Evolutionary conservation across 2,329 filamentous ascomycete species (phyloP).

Genomic region (Cladosporium velox): DNA sequence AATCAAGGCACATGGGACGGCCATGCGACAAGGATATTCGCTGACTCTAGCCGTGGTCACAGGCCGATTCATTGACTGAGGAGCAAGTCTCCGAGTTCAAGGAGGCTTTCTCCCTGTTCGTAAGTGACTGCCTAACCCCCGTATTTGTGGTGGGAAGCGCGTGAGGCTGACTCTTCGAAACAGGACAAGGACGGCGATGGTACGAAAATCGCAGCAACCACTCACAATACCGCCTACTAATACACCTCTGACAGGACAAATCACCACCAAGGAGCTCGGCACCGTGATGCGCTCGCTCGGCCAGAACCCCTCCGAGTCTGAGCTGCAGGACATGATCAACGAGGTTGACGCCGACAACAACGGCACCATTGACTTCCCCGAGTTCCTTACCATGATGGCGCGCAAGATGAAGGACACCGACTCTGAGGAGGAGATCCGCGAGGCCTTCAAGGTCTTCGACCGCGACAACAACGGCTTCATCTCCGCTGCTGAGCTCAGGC

Average conservation of each 20-base stretch:
- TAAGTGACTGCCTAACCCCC: constrained; percentile 58
- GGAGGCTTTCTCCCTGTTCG: constrained; percentile 99
- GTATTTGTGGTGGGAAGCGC: neutral
- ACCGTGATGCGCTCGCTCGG: constrained; percentile 65
- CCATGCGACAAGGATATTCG: constrained; percentile 4
- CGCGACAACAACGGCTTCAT: constrained; percentile 67
- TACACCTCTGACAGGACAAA: constrained; percentile 53
- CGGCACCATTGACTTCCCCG: constrained; percentile 66
- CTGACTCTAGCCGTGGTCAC: constrained; percentile 28
- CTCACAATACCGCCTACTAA: constrained; percentile 17
- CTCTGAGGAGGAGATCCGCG: constrained; percentile 64
- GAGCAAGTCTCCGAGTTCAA: constrained; percentile 99
- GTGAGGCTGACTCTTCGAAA: constrained; percentile 28
- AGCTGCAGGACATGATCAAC: constrained; percentile 68
- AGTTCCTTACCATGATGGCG: constrained; percentile 68
- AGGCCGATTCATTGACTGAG: constrained; percentile 98
- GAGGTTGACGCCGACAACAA: constrained; percentile 67
- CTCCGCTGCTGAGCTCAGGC: constrained; percentile 61
- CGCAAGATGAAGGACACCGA: constrained; percentile 63
- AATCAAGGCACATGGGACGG: neutral
- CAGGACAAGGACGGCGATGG: constrained; percentile 62
- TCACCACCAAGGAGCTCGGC: constrained; percentile 64
- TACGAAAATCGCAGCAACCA: constrained; percentile 40
- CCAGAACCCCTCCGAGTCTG: constrained; percentile 62
- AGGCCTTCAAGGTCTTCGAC: constrained; percentile 68